Conservation (phyloP, 1,139 yeast species). For the Barnettozyma hawaiiensis region DNA sequence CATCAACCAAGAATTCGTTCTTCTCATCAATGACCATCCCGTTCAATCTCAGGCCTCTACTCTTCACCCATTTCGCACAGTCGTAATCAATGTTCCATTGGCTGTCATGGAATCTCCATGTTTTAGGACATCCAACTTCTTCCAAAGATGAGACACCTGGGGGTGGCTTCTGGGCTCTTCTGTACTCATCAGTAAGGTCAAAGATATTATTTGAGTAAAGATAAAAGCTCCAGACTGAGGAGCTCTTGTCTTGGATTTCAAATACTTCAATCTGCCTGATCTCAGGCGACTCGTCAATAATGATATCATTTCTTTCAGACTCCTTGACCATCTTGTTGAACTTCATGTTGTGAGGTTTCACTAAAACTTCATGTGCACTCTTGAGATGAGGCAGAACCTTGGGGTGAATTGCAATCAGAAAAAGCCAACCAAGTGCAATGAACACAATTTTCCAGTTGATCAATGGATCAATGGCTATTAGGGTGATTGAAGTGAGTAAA, state of each 20-base stretch:
- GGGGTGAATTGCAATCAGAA: constrained; percentile 52
- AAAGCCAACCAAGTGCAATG: constrained; percentile 54
- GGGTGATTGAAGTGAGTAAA: constrained; percentile 36
- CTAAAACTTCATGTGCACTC: constrained; percentile 15
- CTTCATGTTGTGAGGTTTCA: constrained; percentile 22
- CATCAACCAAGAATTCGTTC: constrained; percentile 48
- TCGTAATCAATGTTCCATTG: constrained; percentile 64
- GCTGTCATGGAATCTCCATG: constrained; percentile 62
- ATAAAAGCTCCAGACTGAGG: constrained; percentile 59
- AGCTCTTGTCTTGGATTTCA: constrained; percentile 65
- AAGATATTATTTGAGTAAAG: constrained; percentile 46
- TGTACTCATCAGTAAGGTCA: constrained; percentile 41
- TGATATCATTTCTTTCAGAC: constrained; percentile 44
- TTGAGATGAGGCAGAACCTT: constrained; percentile 35
- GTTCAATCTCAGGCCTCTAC: constrained; percentile 49
- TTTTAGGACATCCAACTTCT: constrained; percentile 60
- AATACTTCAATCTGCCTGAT: constrained; percentile 61
- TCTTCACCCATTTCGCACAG: constrained; percentile 48
- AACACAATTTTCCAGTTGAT: constrained; percentile 64
- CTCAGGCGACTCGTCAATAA: constrained; percentile 66
- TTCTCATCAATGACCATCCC: constrained; percentile 39
- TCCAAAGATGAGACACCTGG: constrained; percentile 53
- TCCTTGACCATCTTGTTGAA: constrained; percentile 27
- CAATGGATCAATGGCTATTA: constrained; percentile 52
- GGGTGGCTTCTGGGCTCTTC: constrained; percentile 61